Base-by-base conservation (phyloP, 2,329 filamentous ascomycete species). In the Pestalotiopsis sp. region DNA sequence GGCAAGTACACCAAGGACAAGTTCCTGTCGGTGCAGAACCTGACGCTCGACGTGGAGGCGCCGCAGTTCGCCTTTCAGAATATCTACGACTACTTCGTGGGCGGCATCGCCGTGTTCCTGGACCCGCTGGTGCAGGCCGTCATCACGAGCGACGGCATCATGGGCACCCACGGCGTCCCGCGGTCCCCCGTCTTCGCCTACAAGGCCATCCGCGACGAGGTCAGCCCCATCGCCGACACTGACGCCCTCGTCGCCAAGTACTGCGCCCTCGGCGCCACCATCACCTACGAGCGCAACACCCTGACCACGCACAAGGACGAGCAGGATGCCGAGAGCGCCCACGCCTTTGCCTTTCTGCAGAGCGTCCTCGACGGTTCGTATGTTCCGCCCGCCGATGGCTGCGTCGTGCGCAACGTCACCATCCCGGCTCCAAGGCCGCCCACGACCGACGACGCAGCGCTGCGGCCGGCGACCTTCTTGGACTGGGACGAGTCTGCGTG, bases 151-250 rank as follows among this genome's bases (percentile, higher is more conserved):
- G 73, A 78, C 59, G 74, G 66, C 70, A 2, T 66, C 4, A 69
- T 74, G 71, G 73, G 73, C 14, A 27, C 69, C 20, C 78, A 82
- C 67, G 80, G 81, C 6, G 74, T 80, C 1, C 84, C 84, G 1
- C 72, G 78, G 38, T 82, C 82, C 72, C 83, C 82, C 0, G 27
- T 85, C 2, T 82, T 82, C 69, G 73, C 83, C 2, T 85, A 86
- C 75, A 83, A 86, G 68, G 80, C 83, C 0, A 76, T 81, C 60
- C 69, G 75, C 1, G 84, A 86, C 63, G 79, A 84, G 68, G 73
- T 84, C 66, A 80, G 77, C n/a, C 75, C 77, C 1, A 75, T 83
- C 13, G 72, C 72, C 4, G 80, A 82, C n/a, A 84, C 80, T 1
- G 82, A 85, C 67, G 72, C 64, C 0, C 70, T 85, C 41, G 78